Conservation (phyloP, 768 basidiomycete species). For the Pholiota conissans region DNA sequence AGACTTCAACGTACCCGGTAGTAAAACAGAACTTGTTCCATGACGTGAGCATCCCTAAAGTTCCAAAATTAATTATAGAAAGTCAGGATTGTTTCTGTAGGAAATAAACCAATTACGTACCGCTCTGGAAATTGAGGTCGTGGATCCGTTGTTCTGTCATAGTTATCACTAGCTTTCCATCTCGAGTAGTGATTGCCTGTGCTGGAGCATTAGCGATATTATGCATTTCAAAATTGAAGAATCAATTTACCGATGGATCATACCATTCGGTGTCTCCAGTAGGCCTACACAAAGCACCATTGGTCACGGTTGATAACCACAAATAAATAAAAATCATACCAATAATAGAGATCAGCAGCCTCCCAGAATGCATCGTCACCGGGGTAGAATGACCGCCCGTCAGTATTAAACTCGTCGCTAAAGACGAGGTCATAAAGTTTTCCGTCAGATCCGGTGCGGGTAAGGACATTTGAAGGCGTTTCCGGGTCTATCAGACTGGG, state of each 20-base stretch:
- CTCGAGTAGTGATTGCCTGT: slow-evolving; percentile 67
- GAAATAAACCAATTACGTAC: slow-evolving; percentile 36
- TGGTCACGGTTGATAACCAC: not conserved
- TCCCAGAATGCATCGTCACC: slow-evolving; percentile 88
- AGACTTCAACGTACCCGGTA: slow-evolving; percentile 86
- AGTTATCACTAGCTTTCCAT: slow-evolving; percentile 82
- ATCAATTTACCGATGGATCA: slow-evolving; percentile 57
- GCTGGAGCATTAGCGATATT: not conserved
- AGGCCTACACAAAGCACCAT: slow-evolving; percentile 34
- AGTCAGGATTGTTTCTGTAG: not conserved
- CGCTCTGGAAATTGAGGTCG: slow-evolving; percentile 83
- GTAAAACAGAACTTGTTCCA: slow-evolving; percentile 98
- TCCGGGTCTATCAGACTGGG: slow-evolving; percentile 73
- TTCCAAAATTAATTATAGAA: slow-evolving; percentile 27
- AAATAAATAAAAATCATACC: slow-evolving; percentile 39
- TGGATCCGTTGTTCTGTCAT: slow-evolving; percentile 69
- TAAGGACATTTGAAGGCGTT: slow-evolving; percentile 60
- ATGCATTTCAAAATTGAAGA: not conserved
- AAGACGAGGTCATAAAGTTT: slow-evolving; percentile 81
- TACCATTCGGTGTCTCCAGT: slow-evolving; percentile 88
- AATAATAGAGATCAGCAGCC: slow-evolving; percentile 85
- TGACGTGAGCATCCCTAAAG: slow-evolving; percentile 65
- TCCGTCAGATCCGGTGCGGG: slow-evolving; percentile 73
- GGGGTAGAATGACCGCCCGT: slow-evolving; percentile 70
- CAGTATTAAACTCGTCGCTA: slow-evolving; percentile 70